Base-by-base conservation (phyloP, 2,329 filamentous ascomycete genomes). In the Epichloe coenophiala region DNA sequence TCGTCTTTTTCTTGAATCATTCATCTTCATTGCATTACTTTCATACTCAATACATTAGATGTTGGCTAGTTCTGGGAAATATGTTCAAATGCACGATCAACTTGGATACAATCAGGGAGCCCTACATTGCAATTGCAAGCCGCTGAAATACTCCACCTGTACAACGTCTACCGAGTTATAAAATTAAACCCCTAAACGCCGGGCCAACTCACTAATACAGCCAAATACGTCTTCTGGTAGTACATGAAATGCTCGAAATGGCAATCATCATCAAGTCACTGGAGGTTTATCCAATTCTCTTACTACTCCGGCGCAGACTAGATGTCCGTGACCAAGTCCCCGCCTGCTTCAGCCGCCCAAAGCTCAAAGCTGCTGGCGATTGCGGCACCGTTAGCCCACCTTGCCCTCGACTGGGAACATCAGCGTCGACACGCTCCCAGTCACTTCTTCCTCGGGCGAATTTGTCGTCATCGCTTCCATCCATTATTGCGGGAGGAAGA, bases 281-380 rank as follows among this genome's bases (percentile, higher is more conserved):
- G 4, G 4, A 9, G 6, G 12, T 35, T 13, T 37, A 49, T 37
- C 48, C 54, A 48, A 53, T 53, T 49, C 56, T 60, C 42, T 60
- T 57, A 27, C 59, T 60, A 27, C 37, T 65, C 52, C 63, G 66
- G 49, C 66, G 65, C 50, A 71, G 44, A 53, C 68, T 70, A 17
- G 71, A 66, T 21, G 69, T 65, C 47, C 73, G 67, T 11, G 71
- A 71, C 69, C 71, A 73, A 7, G 68, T 64, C 1, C 69, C 71
- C 1, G 72, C 69, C 55, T 70, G 75, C 59, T 70, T 73, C 21
- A 79, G 59, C 57, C 75, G 67, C 5, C 73, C 74, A 39, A 78
- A 62, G 48, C 72, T 77, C 57, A 78, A 62, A 49, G 67, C 65
- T 9, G 75, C 72, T 19, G 64, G 59, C 9, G 61, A 62, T 49